Evolutionary conservation across 1,284 basidiomycete genomes (phyloP).

Genomic region (Marasmius sp.): DNA sequence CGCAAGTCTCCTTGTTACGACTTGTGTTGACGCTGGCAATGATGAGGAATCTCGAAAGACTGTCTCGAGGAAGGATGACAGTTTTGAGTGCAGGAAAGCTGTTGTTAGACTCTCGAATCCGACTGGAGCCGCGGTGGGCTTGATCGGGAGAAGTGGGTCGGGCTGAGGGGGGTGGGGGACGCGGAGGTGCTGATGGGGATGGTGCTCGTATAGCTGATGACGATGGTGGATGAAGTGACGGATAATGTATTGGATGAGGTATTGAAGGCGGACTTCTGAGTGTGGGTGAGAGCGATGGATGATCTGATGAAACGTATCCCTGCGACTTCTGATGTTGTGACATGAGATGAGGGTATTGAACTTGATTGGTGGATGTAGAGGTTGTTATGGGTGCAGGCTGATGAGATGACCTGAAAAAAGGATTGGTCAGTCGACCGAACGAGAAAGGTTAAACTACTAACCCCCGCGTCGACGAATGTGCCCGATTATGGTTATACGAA

Average conservation of each 20-base stretch:
- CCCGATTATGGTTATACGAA: conserved; percentile 1
- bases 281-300: neutral
- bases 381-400: conserved; percentile 60
- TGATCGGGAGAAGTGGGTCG: conserved; percentile 22
- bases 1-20: conserved; percentile 49
- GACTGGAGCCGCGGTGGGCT: conserved; percentile 3
- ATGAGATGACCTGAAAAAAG: conserved; percentile 18
- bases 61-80: conserved; percentile 67
- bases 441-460: neutral
- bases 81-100: conserved; percentile 46
- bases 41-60: conserved; percentile 69
- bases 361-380: conserved; percentile 49
- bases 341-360: conserved; percentile 66
- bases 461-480: no score
- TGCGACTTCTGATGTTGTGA: conserved; percentile 67
- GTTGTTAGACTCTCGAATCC: conserved; percentile 10
- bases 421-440: conserved; percentile 13
- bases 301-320: conserved; percentile 51
- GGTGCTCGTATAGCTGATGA: conserved; percentile 18
- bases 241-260: neutral
- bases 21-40: conserved; percentile 53
- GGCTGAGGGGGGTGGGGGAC: conserved; percentile 24
- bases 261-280: neutral
- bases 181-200: conserved; percentile 25
- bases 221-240: conserved; percentile 26